phyloP scores from a whole-genome alignment of 441 rosid species.

The Isatis lusitanica region DNA sequence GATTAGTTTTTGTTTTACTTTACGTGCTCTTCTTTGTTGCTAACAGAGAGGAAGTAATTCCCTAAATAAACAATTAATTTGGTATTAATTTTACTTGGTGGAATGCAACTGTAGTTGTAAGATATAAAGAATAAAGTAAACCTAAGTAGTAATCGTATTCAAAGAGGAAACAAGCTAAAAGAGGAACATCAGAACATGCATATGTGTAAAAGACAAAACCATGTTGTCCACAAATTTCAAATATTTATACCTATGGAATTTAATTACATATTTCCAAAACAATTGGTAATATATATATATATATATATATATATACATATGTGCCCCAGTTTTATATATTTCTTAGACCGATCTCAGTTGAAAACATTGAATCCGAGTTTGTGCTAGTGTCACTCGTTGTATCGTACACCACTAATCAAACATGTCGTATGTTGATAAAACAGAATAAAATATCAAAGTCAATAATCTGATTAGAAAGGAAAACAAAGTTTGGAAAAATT shows the following conservation, averaged over 20 bases:
- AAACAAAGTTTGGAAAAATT: not conserved
- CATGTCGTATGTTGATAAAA: not conserved
- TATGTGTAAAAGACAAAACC: slow-evolving; percentile 3
- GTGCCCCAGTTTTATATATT: not conserved
- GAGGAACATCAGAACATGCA: not conserved
- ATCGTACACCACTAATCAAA: not conserved
- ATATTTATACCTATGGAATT: not conserved
- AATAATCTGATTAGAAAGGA: not conserved
- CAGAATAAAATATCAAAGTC: not conserved
- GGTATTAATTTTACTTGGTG: not conserved
- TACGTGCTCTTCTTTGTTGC: not conserved
- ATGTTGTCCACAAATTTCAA: slow-evolving; percentile 13
- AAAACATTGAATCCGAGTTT: not conserved
- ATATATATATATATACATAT: no score
- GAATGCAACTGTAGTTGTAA: not conserved
- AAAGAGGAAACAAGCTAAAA: slow-evolving; percentile 12
- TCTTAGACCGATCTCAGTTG: not conserved
- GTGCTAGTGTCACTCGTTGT: not conserved
- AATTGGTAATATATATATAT: not conserved
- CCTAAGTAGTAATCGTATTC: not conserved
- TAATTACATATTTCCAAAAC: not conserved
- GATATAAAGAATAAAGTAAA: not conserved
- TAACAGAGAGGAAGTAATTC: not conserved
- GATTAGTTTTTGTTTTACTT: not conserved
- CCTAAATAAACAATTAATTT: not conserved